These are phyloP conservation scores for Arachnopeziza araneosa DNA, from an alignment of 2,329 filamentous ascomycete species.

Conservation along the genomic window DNA sequence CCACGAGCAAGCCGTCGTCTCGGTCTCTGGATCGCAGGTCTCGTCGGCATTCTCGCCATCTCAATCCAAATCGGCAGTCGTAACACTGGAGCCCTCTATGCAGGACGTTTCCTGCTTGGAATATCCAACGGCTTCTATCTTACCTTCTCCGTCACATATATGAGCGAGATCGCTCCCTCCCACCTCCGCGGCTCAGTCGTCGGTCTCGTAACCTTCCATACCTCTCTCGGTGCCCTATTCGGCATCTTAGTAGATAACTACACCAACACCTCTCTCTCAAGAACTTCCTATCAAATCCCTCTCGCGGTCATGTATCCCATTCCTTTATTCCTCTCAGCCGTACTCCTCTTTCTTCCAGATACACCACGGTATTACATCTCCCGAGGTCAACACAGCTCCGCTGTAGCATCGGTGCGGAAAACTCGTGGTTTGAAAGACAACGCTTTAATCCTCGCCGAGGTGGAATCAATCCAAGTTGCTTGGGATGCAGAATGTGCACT, in stretches of 20 bases:
- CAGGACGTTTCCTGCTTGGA: slow-evolving; percentile 2
- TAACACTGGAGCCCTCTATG: slow-evolving; percentile 1
- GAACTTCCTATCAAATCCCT: slow-evolving; percentile 8
- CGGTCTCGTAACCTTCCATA: slow-evolving; percentile 3
- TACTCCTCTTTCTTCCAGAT: slow-evolving; percentile 2
- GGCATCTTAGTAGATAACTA: slow-evolving; percentile 9
- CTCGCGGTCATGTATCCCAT: slow-evolving; percentile 4
- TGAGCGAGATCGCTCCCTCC: slow-evolving; percentile 5
- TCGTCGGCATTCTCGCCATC: not conserved
- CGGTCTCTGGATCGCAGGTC: slow-evolving; percentile 2
- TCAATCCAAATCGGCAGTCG: slow-evolving; percentile 1
- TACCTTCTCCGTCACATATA: slow-evolving; percentile 3
- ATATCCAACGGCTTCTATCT: slow-evolving; percentile 7
- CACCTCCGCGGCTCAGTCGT: slow-evolving; percentile 5
- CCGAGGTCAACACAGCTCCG: not conserved
- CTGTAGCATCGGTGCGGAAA: not conserved
- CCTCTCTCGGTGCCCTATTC: slow-evolving; percentile 4
- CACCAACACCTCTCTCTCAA: not conserved
- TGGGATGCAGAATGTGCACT: slow-evolving; percentile 3
- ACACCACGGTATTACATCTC: slow-evolving; percentile 4
- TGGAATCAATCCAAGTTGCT: not conserved
- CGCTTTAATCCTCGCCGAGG: not conserved
- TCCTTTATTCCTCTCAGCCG: not conserved
- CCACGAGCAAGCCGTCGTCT: slow-evolving; percentile 1
- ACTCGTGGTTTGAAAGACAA: slow-evolving; percentile 2